Conservation (phyloP, 179 eudicot genomes). For the Silene vulgaris region DNA sequence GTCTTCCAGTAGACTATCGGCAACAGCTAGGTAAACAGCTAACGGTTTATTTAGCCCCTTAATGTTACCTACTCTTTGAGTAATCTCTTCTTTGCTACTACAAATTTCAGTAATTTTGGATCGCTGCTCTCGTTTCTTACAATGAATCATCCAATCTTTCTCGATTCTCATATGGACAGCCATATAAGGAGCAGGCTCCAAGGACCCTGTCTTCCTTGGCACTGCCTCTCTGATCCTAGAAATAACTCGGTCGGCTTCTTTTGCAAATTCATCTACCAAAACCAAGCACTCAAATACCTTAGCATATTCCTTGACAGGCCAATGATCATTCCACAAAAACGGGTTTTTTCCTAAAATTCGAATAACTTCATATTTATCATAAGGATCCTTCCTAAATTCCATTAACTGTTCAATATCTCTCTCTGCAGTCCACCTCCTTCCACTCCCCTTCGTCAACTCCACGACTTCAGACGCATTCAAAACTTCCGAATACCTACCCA, state of each 20-base stretch:
- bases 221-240: constrained; percentile 57
- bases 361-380: constrained; percentile 49
- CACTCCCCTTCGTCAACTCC: constrained; percentile 79
- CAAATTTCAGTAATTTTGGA: constrained; percentile 59
- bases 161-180: constrained; percentile 97
- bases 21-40: constrained; percentile 77
- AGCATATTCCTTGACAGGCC: constrained; percentile 84
- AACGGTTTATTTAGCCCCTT: constrained; percentile 42
- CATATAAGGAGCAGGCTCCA: constrained; percentile 42
- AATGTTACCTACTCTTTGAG: constrained; percentile 67
- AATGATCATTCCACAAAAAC: constrained; percentile 94
- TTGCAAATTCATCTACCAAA: constrained; percentile 58
- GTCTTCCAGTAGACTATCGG: constrained; percentile 77
- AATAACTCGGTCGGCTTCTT: constrained; percentile 75
- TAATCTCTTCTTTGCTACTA: constrained; percentile 79
- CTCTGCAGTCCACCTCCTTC: constrained; percentile 72
- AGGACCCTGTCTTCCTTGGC: constrained; percentile 12
- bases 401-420: constrained; percentile 75
- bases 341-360: constrained; percentile 72
- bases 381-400: constrained; percentile 41
- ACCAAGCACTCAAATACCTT: constrained; percentile 71
- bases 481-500: constrained; percentile 55
- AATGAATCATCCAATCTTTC: constrained; percentile 96
- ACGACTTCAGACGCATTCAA: constrained; percentile 38
- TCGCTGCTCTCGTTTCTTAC: constrained; percentile 71